Conservation (phyloP, 1,284 basidiomycete genomes). For the Heimioporus retisporus region DNA sequence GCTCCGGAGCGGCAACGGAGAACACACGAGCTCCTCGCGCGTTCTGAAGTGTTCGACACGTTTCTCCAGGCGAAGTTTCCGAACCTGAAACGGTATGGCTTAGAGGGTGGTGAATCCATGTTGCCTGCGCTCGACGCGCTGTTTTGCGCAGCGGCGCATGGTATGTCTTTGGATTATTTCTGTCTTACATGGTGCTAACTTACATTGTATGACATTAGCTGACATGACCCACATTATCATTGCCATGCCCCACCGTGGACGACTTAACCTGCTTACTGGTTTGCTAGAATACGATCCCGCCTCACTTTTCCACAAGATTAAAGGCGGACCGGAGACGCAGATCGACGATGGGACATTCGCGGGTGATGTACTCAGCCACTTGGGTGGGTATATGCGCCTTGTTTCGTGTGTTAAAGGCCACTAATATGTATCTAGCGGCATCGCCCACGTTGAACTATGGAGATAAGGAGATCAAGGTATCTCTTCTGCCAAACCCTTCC, state of each 20-base stretch:
- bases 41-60: constrained; percentile 85
- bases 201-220: constrained; percentile 47
- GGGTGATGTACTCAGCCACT: constrained; percentile 90
- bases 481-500: constrained; percentile 89
- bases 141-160: constrained; percentile 72
- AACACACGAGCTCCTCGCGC: constrained; percentile 76
- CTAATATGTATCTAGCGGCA: constrained; percentile 53
- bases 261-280: constrained; percentile 88
- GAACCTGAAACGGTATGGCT: constrained; percentile 85
- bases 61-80: constrained; percentile 88
- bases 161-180: constrained; percentile 48
- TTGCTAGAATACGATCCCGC: constrained; percentile 74
- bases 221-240: constrained; percentile 80
- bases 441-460: constrained; percentile 69
- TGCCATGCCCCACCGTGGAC: constrained; percentile 90
- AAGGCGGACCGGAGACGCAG: constrained; percentile 76
- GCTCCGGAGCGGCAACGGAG: constrained; percentile 52
- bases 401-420: neutral
- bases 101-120: constrained; percentile 94
- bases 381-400: constrained; percentile 56
- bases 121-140: constrained; percentile 84
- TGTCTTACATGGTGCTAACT: constrained; percentile 4
- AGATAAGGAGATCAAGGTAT: constrained; percentile 69
- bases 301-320: constrained; percentile 87
- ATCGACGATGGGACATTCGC: constrained; percentile 75